phyloP scores from a whole-genome alignment of 2,329 filamentous ascomycete species.

The Ceratocystis diversiconidia region DNA sequence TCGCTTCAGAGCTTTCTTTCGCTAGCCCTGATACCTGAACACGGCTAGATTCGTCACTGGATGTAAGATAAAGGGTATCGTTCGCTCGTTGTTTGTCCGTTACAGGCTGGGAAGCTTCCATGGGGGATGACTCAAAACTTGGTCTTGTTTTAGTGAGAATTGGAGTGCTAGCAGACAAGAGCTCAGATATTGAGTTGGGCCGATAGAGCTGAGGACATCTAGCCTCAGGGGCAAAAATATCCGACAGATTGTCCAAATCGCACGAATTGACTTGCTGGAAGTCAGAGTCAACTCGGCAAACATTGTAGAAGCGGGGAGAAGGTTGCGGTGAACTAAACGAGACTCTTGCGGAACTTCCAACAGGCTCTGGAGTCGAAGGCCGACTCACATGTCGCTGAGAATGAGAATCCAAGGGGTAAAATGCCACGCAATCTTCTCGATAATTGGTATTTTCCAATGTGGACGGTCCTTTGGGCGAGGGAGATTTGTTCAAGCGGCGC shows the following conservation, averaged over 20 bases:
- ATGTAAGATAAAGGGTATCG: not conserved
- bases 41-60: not conserved
- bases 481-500: not conserved
- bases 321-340: not conserved
- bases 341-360: not conserved
- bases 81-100: not conserved
- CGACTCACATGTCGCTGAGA: not conserved
- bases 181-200: constrained; percentile 5
- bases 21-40: not conserved
- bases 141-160: not conserved
- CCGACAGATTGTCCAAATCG: not conserved
- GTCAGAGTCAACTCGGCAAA: not conserved
- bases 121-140: not conserved
- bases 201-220: not conserved
- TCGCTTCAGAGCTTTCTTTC: too few relatives aligned
- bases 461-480: not conserved
- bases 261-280: not conserved
- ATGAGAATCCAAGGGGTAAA: not conserved
- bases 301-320: not conserved
- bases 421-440: not conserved
- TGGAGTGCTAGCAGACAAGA: constrained; percentile 6
- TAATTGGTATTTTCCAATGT: not conserved
- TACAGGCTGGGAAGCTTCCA: not conserved
- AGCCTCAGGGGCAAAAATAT: constrained; percentile 7
- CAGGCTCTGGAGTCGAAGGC: constrained; percentile 1